phyloP scores from a whole-genome alignment of 768 basidiomycete genomes.

The Flagelloscypha sp. region DNA sequence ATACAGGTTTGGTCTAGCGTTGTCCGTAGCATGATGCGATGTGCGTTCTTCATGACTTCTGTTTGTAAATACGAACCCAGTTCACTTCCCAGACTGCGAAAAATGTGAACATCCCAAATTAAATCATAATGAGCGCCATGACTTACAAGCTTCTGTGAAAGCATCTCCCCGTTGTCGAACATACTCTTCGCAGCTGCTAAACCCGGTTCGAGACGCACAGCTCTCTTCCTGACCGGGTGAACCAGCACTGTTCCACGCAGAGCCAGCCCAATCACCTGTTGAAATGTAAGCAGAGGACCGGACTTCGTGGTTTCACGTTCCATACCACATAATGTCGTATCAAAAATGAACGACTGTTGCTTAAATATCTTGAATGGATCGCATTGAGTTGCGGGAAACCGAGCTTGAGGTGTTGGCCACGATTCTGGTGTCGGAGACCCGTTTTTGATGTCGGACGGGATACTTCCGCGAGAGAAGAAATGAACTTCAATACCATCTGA shows the following conservation, averaged over 20 bases:
- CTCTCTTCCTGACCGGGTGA: conserved; percentile 81
- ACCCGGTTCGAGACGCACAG: conserved; percentile 78
- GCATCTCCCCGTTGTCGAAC: conserved; percentile 64
- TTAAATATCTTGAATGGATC: conserved; percentile 74
- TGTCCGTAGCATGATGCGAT: conserved; percentile 7
- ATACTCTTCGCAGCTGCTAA: conserved; percentile 71
- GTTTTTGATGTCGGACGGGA: conserved; percentile 71
- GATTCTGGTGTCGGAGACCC: conserved; percentile 61
- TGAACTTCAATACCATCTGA: conserved; percentile 65
- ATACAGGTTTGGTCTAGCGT: too few species aligned
- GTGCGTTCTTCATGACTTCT: conserved; percentile 5
- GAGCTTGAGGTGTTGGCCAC: conserved; percentile 76
- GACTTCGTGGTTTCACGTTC: conserved; percentile 31
- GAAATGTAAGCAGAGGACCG: conserved; percentile 1
- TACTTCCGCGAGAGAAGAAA: conserved; percentile 70
- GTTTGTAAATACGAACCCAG: conserved; percentile 67
- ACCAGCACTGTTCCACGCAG: conserved; percentile 65
- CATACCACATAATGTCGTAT: conserved; percentile 85
- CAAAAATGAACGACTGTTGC: conserved; percentile 71
- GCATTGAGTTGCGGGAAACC: conserved; percentile 70
- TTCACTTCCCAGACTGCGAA: conserved; percentile 73
- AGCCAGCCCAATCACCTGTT: conserved; percentile 86
- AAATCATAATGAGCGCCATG: conserved; percentile 5
- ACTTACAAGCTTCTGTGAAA: conserved; percentile 73
- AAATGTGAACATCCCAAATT: conserved; percentile 3